Evolutionary conservation across 1,139 yeast genomes (phyloP).

Genomic region (Blastobotrys proliferans): DNA sequence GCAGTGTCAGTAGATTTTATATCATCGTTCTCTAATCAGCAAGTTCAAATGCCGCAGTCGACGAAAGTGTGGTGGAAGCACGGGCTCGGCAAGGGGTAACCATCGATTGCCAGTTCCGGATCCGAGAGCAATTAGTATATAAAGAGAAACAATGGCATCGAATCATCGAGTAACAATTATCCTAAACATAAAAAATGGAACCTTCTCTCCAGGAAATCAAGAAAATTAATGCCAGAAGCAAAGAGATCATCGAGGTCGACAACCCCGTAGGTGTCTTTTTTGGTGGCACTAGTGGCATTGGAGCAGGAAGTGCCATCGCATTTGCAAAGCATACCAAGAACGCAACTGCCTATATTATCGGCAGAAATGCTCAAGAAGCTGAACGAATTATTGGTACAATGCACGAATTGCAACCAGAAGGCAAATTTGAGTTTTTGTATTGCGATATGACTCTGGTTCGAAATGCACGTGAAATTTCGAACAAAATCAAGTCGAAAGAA

Average conservation of each 20-base stretch:
- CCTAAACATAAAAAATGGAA: too few species aligned
- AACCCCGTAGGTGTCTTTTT: conserved; percentile 30
- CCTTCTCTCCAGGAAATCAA: not conserved
- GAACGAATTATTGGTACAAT: conserved; percentile 21
- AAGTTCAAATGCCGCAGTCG: too few species aligned
- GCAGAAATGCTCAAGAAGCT: conserved; percentile 28
- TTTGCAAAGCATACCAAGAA: conserved; percentile 27
- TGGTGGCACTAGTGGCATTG: conserved; percentile 35
- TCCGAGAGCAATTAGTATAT: too few species aligned
- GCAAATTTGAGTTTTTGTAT: conserved; percentile 25
- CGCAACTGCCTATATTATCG: conserved; percentile 32
- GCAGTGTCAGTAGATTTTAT: too few species aligned
- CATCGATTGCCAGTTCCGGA: too few species aligned
- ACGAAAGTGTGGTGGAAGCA: too few species aligned
- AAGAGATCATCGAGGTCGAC: not conserved
- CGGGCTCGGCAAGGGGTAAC: too few species aligned
- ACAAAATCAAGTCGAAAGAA: conserved; percentile 24
- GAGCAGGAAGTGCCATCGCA: conserved; percentile 29
- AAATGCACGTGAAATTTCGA: conserved; percentile 23
- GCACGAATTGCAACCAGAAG: conserved; percentile 12
- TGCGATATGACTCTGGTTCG: conserved; percentile 26
- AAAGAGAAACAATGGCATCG: too few species aligned
- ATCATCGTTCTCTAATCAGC: too few species aligned
- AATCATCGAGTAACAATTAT: too few species aligned
- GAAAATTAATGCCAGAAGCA: not conserved